These are phyloP conservation scores for Monosporascus sp. DNA, from an alignment of 2,329 filamentous ascomycete genomes.

Conservation along the genomic window DNA sequence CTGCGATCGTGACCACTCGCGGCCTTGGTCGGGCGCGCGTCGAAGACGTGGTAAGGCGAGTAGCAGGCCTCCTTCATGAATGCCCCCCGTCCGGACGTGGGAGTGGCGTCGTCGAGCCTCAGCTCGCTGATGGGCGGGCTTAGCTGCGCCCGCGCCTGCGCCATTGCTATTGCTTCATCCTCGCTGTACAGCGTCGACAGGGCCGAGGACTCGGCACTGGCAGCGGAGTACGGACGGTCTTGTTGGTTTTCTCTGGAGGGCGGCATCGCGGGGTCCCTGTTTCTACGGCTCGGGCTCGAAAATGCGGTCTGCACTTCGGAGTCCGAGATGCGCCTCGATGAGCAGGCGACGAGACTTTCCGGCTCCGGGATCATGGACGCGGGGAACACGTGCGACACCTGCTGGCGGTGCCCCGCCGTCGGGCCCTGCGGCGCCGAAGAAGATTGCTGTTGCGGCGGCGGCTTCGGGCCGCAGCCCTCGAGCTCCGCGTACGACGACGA, in stretches of 20 bases:
- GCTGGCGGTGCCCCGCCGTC: constrained; percentile 16
- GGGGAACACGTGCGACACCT: constrained; percentile 27
- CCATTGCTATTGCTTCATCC: constrained; percentile 30
- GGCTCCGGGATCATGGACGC: constrained; percentile 30
- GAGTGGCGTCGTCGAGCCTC: constrained; percentile 3
- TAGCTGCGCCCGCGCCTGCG: constrained; percentile 27
- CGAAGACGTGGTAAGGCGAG: constrained; percentile 4
- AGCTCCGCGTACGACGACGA: constrained; percentile 12
- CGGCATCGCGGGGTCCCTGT: constrained; percentile 2
- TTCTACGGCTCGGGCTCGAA: constrained; percentile 39
- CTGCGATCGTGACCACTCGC: neutral
- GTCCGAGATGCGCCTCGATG: constrained; percentile 27
- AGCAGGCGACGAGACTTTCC: constrained; percentile 34
- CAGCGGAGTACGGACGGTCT: constrained; percentile 15
- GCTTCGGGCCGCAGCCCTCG: constrained; percentile 12
- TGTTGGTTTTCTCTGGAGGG: constrained; percentile 1
- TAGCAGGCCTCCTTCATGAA: constrained; percentile 4
- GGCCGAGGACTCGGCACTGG: constrained; percentile 45
- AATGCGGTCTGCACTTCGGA: constrained; percentile 29
- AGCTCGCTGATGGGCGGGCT: constrained; percentile 8
- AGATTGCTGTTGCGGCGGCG: neutral
- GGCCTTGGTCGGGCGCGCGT: neutral
- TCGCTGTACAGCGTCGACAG: constrained; percentile 53
- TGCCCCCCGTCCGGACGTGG: constrained; percentile 3
- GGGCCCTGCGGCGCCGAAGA: constrained; percentile 5